Evolutionary conservation across 2,329 filamentous ascomycete species (phyloP).

Genomic region (Reticulascus tulasneorum): DNA sequence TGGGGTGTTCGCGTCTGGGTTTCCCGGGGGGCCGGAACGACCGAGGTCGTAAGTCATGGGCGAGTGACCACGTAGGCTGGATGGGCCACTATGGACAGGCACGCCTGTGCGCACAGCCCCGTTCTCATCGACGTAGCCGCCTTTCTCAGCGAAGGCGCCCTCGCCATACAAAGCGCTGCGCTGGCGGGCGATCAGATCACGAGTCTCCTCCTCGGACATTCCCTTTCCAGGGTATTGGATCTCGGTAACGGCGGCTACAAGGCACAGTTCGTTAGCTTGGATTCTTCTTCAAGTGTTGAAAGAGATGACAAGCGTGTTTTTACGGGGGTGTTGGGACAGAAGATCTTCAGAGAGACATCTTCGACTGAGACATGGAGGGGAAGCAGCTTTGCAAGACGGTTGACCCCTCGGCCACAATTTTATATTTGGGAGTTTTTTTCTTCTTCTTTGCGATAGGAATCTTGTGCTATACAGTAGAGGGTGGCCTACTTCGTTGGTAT

Average conservation of each 20-base stretch:
- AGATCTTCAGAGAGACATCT: slow-evolving; percentile 13
- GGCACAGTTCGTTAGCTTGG: slow-evolving; percentile 13
- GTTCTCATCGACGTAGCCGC: slow-evolving; percentile 65
- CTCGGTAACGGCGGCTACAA: slow-evolving; percentile 14
- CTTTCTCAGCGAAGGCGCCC: slow-evolving; percentile 62
- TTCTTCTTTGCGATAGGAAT: slow-evolving; percentile 32
- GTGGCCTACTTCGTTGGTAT: slow-evolving; percentile 97
- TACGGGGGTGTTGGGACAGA: slow-evolving; percentile 11
- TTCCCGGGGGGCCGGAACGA: slow-evolving; percentile 30
- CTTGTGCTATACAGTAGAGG: slow-evolving; percentile 67
- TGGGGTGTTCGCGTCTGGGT: slow-evolving; percentile 48
- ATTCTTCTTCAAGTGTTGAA: slow-evolving; percentile 8
- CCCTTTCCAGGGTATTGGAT: slow-evolving; percentile 57
- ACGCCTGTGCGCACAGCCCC: slow-evolving; percentile 59
- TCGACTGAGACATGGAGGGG: slow-evolving; percentile 15
- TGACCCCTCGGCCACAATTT: slow-evolving; percentile 17
- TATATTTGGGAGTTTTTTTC: no score
- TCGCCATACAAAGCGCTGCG: slow-evolving; percentile 91
- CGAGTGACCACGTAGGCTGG: slow-evolving; percentile 69
- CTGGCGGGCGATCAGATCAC: slow-evolving; percentile 92
- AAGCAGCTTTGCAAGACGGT: slow-evolving; percentile 13
- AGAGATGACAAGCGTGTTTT: slow-evolving; percentile 4
- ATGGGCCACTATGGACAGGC: slow-evolving; percentile 60
- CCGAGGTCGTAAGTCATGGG: slow-evolving; percentile 68
- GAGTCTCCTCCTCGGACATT: slow-evolving; percentile 94